Evolutionary conservation across 2,329 filamentous ascomycete species (phyloP).

Genomic region (Alternaria metachromatica): DNA sequence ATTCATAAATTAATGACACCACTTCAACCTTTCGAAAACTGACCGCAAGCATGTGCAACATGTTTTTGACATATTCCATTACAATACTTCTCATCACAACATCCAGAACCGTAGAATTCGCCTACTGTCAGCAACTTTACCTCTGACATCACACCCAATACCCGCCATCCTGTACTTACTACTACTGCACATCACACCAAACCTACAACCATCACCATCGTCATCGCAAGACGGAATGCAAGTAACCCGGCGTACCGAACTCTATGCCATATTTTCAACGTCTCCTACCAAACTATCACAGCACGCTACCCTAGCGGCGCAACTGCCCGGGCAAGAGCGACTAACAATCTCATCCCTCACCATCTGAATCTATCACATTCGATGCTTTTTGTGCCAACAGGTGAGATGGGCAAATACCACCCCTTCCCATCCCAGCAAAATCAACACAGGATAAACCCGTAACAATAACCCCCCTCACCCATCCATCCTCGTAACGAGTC

Average conservation of each 20-base stretch:
- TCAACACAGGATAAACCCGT: background rate
- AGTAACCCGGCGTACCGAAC: background rate
- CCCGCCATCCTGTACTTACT: background rate
- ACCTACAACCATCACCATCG: background rate
- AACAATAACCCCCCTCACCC: background rate
- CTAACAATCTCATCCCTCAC: background rate
- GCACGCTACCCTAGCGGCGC: background rate
- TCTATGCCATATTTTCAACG: background rate
- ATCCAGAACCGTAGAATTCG: background rate
- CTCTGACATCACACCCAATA: background rate
- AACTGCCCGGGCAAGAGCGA: background rate
- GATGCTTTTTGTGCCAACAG: no score
- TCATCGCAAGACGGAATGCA: background rate
- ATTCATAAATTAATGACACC: no score
- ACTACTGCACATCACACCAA: background rate
- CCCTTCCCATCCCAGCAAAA: background rate
- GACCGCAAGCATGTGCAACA: no score
- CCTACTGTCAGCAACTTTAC: rapidly evolving
- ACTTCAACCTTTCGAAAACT: no score
- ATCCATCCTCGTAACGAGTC: background rate
- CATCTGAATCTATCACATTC: no score
- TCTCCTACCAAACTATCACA: background rate
- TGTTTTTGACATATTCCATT: no score
- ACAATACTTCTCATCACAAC: background rate
- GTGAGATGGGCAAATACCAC: no score